These are phyloP conservation scores for Trichosporon ovoides DNA, from an alignment of 1,284 basidiomycete genomes.

Conservation along the genomic window DNA sequence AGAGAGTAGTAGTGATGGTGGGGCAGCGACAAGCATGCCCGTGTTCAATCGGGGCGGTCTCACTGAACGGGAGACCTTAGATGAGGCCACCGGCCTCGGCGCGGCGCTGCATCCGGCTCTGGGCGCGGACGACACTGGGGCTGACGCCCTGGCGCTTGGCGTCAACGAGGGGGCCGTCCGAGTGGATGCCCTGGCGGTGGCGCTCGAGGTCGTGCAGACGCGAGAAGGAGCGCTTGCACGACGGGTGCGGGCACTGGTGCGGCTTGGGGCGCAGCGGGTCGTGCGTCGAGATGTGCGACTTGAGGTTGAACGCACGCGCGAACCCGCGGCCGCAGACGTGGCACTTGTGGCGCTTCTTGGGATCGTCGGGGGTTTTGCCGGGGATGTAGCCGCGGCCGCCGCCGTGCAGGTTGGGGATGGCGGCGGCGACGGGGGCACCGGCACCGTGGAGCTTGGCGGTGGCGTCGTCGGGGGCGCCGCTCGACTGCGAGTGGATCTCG, in stretches of 20 bases:
- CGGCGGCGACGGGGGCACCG: constrained; percentile 27
- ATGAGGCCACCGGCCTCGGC: constrained; percentile 41
- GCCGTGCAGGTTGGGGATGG: constrained; percentile 43
- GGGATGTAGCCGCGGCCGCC: constrained; percentile 49
- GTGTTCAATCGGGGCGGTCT: constrained; percentile 23
- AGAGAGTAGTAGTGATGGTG: constrained; percentile 11
- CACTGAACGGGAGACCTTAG: constrained; percentile 19
- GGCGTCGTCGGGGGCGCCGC: constrained; percentile 14
- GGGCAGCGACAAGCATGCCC: constrained; percentile 39
- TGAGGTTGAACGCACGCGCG: constrained; percentile 50
- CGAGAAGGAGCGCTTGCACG: constrained; percentile 48
- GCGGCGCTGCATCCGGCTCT: constrained; percentile 40
- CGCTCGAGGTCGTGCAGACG: constrained; percentile 50
- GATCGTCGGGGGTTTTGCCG: constrained; percentile 49
- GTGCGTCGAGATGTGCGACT: constrained; percentile 49
- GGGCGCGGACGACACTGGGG: constrained; percentile 44
- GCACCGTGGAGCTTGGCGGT: constrained; percentile 19
- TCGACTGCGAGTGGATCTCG: constrained; percentile 9
- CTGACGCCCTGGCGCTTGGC: constrained; percentile 46
- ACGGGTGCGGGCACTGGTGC: constrained; percentile 45
- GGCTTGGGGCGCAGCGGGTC: constrained; percentile 49
- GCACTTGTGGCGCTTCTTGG: constrained; percentile 51
- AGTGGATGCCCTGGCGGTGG: constrained; percentile 50
- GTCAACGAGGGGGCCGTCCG: constrained; percentile 48
- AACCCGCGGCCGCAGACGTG: constrained; percentile 48